phyloP scores from a whole-genome alignment of 176 grass and related monocot species.

The Aegilops umbellulata region DNA sequence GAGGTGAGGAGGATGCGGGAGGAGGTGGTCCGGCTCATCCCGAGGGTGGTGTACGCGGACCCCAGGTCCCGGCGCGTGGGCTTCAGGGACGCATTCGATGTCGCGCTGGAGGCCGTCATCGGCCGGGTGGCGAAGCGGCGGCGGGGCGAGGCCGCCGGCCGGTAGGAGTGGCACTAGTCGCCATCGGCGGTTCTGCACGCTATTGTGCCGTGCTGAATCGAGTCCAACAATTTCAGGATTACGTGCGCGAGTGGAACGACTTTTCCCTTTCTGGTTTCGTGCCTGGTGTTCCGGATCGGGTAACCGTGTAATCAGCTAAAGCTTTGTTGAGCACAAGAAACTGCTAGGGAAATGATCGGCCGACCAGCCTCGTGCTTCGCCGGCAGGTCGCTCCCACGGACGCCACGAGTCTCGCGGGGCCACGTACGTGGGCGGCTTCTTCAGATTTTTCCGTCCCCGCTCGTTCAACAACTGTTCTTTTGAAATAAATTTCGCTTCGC shows the following conservation, averaged over 20 bases:
- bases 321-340: neutral
- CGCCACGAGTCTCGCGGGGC: no score
- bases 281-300: conserved; percentile 1
- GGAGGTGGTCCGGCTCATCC: conserved; percentile 64
- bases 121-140: conserved; percentile 25
- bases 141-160: neutral
- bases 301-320: neutral
- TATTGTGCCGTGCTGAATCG: neutral
- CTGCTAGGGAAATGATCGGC: no score
- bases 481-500: no score
- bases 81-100: conserved; percentile 58
- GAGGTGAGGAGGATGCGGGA: conserved; percentile 46
- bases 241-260: neutral
- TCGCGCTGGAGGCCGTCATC: conserved; percentile 50
- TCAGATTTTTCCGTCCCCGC: no score
- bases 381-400: no score
- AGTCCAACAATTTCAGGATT: neutral
- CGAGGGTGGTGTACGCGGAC: conserved; percentile 56
- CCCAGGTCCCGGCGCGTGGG: conserved; percentile 34
- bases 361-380: no score
- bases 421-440: no score
- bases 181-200: neutral
- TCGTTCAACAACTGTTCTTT: no score
- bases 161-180: neutral
- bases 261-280: neutral